Conservation (phyloP, 2,329 filamentous ascomycete species). For the Phaeosphaeriaceae sp. region DNA sequence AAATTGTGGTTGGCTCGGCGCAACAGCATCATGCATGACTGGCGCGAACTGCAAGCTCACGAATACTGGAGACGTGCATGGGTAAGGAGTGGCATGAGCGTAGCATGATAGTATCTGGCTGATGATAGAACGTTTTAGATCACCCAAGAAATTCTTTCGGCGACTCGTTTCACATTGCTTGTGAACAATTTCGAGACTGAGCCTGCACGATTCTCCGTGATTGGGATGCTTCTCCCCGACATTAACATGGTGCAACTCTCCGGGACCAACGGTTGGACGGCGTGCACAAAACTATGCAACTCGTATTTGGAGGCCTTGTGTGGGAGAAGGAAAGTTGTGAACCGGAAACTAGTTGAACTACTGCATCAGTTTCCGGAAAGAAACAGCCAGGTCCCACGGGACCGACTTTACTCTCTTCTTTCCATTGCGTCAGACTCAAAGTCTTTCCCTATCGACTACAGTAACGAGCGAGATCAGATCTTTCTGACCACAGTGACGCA, state of each 20-base stretch:
- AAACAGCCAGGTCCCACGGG: neutral
- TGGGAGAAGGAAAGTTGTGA: neutral
- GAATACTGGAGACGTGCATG: neutral
- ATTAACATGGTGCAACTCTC: no score
- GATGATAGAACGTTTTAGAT: no score
- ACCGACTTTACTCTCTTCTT: constrained; percentile 1
- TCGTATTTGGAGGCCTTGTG: neutral
- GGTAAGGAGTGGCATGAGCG: no score
- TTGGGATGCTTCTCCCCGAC: neutral
- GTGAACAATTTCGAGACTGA: neutral
- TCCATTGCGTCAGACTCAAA: neutral
- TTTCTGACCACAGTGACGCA: neutral
- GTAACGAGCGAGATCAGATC: neutral
- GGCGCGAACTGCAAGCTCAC: neutral
- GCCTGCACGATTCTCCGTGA: neutral
- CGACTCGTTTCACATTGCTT: neutral
- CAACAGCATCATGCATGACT: neutral
- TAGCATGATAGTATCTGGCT: no score
- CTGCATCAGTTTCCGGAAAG: neutral
- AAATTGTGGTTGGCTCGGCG: neutral
- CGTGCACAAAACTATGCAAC: neutral
- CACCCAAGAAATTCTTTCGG: neutral
- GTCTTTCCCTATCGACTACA: neutral
- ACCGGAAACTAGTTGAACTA: neutral
- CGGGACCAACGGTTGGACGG: neutral